These are phyloP conservation scores for Trichoderma aggressivum DNA, from an alignment of 2,329 filamentous ascomycete genomes.

Conservation along the genomic window DNA sequence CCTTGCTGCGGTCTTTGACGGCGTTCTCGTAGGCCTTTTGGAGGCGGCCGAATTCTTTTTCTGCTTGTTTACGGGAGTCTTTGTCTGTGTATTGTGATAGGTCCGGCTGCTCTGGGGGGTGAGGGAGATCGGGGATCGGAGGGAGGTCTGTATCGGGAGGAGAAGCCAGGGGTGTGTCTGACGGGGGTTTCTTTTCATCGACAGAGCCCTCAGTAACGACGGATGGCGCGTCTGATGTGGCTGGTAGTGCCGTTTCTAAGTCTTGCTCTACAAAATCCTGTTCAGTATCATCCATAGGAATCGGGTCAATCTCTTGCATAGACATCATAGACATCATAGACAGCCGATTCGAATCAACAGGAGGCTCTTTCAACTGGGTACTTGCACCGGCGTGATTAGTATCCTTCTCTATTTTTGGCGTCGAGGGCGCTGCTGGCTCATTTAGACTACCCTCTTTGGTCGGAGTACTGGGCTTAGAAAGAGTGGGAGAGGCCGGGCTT, in stretches of 20 bases:
- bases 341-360: conserved; percentile 22
- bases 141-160: conserved; percentile 33
- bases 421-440: not conserved
- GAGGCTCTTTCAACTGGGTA: not conserved
- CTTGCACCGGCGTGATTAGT: not conserved
- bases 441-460: not conserved
- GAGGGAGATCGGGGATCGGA: conserved; percentile 48
- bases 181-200: no score
- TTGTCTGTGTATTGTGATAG: conserved; percentile 59
- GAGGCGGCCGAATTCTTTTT: conserved; percentile 62
- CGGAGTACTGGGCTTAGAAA: not conserved
- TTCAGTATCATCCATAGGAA: conserved; percentile 33
- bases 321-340: conserved; percentile 14
- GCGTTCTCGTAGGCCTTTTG: conserved; percentile 64
- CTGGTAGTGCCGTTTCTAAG: not conserved
- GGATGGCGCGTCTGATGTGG: not conserved
- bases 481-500: not conserved
- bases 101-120: conserved; percentile 47
- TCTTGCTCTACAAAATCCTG: not conserved
- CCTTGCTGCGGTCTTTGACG: conserved; percentile 63
- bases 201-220: not conserved
- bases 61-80: conserved; percentile 62
- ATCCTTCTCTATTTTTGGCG: not conserved
- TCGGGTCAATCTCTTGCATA: conserved; percentile 39
- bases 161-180: not conserved